A percentile compares a stretch with the other conserved stretches of the same genome.
phyloP scores from a whole-genome alignment of 768 basidiomycete species.

The Hydnomerulius pinastri region DNA sequence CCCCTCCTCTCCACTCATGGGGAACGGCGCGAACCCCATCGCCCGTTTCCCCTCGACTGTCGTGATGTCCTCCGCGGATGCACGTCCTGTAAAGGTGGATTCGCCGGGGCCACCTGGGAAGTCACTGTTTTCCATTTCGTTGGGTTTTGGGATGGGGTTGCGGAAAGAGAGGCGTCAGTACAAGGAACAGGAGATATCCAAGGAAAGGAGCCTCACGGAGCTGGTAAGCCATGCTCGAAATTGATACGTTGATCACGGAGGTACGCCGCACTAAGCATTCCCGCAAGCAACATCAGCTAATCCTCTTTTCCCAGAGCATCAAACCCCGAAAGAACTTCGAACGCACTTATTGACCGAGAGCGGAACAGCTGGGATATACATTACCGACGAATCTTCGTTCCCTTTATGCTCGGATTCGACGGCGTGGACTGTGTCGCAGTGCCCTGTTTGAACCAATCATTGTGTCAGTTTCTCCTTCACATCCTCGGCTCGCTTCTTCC shows the following conservation, averaged over 20 bases:
- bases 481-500: no score
- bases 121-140: conserved; percentile 43
- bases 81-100: conserved; percentile 43
- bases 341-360: conserved; percentile 51
- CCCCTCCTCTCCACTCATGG: no score
- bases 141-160: no score
- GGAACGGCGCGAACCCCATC: conserved; percentile 47
- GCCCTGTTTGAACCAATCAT: conserved; percentile 37
- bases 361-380: conserved; percentile 59
- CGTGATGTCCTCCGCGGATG: conserved; percentile 34
- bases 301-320: not conserved
- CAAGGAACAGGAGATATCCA: not conserved
- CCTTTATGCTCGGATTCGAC: conserved; percentile 54
- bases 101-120: conserved; percentile 57
- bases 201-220: conserved; percentile 43
- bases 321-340: not conserved
- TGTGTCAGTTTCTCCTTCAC: no score
- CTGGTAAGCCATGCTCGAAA: conserved; percentile 48
- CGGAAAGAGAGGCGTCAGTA: not conserved
- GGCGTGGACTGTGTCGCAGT: conserved; percentile 57
- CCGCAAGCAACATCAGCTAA: not conserved
- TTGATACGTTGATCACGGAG: conserved; percentile 50
- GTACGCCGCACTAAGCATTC: conserved; percentile 52
- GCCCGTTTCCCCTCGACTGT: conserved; percentile 38
- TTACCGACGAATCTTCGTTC: conserved; percentile 50